Conservation (phyloP, 192 early-diverging fungal genomes). For the Helicostylum pulchrum region DNA sequence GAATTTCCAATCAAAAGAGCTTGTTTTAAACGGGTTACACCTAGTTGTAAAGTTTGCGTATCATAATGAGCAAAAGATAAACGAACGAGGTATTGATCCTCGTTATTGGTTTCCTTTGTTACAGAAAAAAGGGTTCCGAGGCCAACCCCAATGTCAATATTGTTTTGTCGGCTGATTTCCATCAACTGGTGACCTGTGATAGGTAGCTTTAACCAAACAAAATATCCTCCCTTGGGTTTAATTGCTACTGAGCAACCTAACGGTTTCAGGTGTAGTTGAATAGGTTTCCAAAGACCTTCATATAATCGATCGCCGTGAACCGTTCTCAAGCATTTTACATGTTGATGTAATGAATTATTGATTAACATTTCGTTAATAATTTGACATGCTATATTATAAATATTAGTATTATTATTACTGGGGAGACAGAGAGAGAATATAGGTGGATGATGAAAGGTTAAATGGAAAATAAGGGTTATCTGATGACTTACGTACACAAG, state of each 20-base stretch:
- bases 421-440: no score
- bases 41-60: slow-evolving; percentile 6
- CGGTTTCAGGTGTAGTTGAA: slow-evolving; percentile 18
- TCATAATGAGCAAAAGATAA: slow-evolving; percentile 33
- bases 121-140: slow-evolving; percentile 2
- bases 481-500: slow-evolving; percentile 10
- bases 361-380: slow-evolving; percentile 14
- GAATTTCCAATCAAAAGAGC: slow-evolving; percentile 1
- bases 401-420: not conserved
- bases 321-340: slow-evolving; percentile 2
- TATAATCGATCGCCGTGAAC: slow-evolving; percentile 9
- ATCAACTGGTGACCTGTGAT: not conserved
- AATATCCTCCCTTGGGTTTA: slow-evolving; percentile 30
- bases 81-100: slow-evolving; percentile 13
- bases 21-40: slow-evolving; percentile 3
- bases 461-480: not conserved
- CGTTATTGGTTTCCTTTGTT: not conserved
- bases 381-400: slow-evolving; percentile 10
- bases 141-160: slow-evolving; percentile 9
- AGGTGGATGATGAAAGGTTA: not conserved
- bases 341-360: not conserved
- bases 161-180: not conserved
- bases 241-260: slow-evolving; percentile 23
- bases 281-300: slow-evolving; percentile 16
- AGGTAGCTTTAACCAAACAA: slow-evolving; percentile 35